Conservation (phyloP, 1,284 basidiomycete genomes). For the Ustilago loliicola region DNA sequence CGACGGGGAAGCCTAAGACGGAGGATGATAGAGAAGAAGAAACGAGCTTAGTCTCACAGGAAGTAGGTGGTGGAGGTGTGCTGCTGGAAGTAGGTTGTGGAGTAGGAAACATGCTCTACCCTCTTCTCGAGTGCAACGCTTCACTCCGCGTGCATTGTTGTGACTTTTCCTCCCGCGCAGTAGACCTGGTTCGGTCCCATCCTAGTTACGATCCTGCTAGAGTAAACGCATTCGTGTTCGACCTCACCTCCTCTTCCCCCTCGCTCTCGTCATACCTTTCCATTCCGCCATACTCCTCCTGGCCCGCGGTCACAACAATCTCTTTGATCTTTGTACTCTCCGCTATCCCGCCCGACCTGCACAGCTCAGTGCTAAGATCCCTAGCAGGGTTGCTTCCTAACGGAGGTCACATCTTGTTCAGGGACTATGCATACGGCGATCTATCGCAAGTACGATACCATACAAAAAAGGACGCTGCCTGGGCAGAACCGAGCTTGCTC, state of each 20-base stretch:
- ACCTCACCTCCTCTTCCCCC: constrained; percentile 51
- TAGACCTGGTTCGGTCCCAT: constrained; percentile 66
- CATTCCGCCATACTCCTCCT: constrained; percentile 1
- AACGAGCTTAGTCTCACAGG: constrained; percentile 12
- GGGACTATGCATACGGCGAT: constrained; percentile 71
- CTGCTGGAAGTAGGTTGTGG: constrained; percentile 69
- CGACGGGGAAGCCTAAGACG: background rate
- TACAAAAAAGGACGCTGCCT: constrained; percentile 60
- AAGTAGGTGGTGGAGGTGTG: constrained; percentile 27
- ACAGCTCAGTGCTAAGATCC: constrained; percentile 31
- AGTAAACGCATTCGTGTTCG: constrained; percentile 70
- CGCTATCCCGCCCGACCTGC: constrained; percentile 69
- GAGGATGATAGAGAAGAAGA: constrained; percentile 48
- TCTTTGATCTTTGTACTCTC: constrained; percentile 70
- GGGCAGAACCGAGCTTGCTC: constrained; percentile 69
- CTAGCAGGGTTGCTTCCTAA: constrained; percentile 16
- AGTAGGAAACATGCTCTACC: constrained; percentile 69
- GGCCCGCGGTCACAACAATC: constrained; percentile 58
- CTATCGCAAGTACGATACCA: constrained; percentile 71
- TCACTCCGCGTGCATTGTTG: constrained; percentile 66
- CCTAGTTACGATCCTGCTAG: constrained; percentile 49
- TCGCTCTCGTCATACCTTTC: constrained; percentile 14
- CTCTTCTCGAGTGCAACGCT: constrained; percentile 55
- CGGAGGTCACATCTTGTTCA: constrained; percentile 62
- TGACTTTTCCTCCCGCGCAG: constrained; percentile 67